phyloP scores from a whole-genome alignment of 2,329 filamentous ascomycete species.

The Cercospora zeina region DNA sequence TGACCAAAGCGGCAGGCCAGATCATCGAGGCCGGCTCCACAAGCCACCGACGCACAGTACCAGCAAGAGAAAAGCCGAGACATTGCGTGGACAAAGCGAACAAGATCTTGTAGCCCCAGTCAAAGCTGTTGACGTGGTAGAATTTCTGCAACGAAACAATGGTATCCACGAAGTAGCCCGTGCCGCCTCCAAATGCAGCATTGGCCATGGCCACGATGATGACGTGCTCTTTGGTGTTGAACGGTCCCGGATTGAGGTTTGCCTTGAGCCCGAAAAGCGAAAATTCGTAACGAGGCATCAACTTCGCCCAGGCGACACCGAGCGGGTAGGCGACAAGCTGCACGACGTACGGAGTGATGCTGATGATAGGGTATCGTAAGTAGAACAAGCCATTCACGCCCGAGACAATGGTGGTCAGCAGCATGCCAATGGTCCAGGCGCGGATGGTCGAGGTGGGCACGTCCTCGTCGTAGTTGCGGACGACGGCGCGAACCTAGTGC shows the following conservation, averaged over 20 bases:
- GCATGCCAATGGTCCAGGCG: conserved; percentile 62
- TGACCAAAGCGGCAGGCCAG: conserved; percentile 85
- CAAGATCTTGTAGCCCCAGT: conserved; percentile 77
- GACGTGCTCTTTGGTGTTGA: conserved; percentile 43
- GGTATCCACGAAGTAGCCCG: conserved; percentile 34
- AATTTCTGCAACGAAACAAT: conserved; percentile 56
- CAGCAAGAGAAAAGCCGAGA: conserved; percentile 81
- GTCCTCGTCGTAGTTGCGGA: conserved; percentile 65
- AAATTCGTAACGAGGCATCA: conserved; percentile 50
- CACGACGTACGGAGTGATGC: conserved; percentile 83
- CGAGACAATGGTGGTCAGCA: conserved; percentile 64
- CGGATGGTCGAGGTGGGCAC: conserved; percentile 65
- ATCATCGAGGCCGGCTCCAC: conserved; percentile 87
- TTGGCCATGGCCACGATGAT: conserved; percentile 46
- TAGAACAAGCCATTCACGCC: conserved; percentile 77
- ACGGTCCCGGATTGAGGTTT: conserved; percentile 52
- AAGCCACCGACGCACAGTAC: conserved; percentile 74
- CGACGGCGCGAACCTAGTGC: conserved; percentile 55
- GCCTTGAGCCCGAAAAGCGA: conserved; percentile 57
- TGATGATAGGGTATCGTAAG: conserved; percentile 83
- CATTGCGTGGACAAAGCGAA: conserved; percentile 85
- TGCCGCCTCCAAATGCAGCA: conserved; percentile 50
- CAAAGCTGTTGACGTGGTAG: conserved; percentile 68
- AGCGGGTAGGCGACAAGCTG: conserved; percentile 80
- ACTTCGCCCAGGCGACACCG: conserved; percentile 65